Evolutionary conservation across 148 eudicot genomes (phyloP), one percentile per base, ranked within the genome.

Genomic region (Arbutus unedo): DNA sequence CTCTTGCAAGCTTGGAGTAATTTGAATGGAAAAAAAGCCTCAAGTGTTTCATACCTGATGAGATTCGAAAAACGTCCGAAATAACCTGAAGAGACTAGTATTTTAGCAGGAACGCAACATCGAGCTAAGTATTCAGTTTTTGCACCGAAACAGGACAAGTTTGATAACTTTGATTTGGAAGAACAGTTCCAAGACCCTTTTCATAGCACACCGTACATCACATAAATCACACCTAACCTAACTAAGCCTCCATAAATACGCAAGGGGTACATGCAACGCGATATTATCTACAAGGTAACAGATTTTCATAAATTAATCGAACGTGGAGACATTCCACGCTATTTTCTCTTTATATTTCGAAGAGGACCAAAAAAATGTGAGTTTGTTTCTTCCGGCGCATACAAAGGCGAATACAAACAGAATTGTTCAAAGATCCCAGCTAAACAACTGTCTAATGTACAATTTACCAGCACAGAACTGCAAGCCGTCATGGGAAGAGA

Each of bases 391-490:
- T 9, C 31, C 31, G 71, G 71, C 43, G 71, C 71, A 66, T 66
- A 21, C 13, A 23, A 62, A 64, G 43, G 43, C 5, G 44, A 66
- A 66, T 66, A 66, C 71, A 66, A 25, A 31, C 9, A 43, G 71
- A 25, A 23, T 66, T 31, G 16, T 25, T 0, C 15, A 15, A 0
- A 66, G 71, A 23, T 66, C 43, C 71, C 71, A 66, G 15, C 71
- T 66, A 66, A 23, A 25, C 11, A 66, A 66, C 71, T 25, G 71
- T 10, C 43, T 9, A 64, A 66, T 25, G 71, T 66, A 66, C 71
- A 66, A 66, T 66, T 66, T 66, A 25, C 71, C 71, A 66, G 71
- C 71, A 66, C 71, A 66, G 71, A 66, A 41, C 71, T 3, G 71
- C 41, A 66, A 66, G 43, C 71, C 43, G 9, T 25, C 71, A 25